Evolutionary conservation across 106 monocot species (phyloP), one percentile per base, ranked within the genome.

Genomic region (Amphibolis antarctica): DNA sequence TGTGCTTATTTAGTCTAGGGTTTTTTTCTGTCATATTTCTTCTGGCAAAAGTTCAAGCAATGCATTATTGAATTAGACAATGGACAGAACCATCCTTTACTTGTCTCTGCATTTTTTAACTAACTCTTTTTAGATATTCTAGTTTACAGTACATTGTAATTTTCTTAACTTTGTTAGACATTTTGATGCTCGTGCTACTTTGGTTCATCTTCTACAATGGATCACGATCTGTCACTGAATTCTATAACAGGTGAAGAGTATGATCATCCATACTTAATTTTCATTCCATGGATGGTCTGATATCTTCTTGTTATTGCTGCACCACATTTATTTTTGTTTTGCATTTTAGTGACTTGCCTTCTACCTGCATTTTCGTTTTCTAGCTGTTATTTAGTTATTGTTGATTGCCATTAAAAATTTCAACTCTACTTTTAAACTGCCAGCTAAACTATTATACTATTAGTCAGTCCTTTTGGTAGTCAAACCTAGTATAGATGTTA

Each of bases 131-230:
- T 25, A 26, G 56, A 10, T 56, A 7, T 57, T 57, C 12, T 57
- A 57, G 15, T 26, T 57, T 57, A 1, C 15, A 27, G 14, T 57
- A 28, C 5, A 11, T 28, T 57, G 9, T 57, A 9, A 9, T 22
- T 50, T 72, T 19, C 31, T 78, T 71, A 67, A 71, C 64, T 55
- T 60, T 26, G 24, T 42, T 64, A 80, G 84, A 85, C 31, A 61
- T 76, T 10, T 57, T 85, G 69, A 67, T 85, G 9, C 67, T 76
- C 6, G 67, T 81, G 43, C 51, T 85, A 71, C 78, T 85, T 29
- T 85, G 85, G 85, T 85, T 81, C 70, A 67, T 85, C 66, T 78
- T 56, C 67, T 76, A 78, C 75, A 85, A 85, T 53, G 76, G 75
- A 24, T 73, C 69, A 45, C 75, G 66, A 20, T 78, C 72, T 28